Conservation (phyloP, 768 basidiomycete species). For the Rhizopogon vulgaris region DNA sequence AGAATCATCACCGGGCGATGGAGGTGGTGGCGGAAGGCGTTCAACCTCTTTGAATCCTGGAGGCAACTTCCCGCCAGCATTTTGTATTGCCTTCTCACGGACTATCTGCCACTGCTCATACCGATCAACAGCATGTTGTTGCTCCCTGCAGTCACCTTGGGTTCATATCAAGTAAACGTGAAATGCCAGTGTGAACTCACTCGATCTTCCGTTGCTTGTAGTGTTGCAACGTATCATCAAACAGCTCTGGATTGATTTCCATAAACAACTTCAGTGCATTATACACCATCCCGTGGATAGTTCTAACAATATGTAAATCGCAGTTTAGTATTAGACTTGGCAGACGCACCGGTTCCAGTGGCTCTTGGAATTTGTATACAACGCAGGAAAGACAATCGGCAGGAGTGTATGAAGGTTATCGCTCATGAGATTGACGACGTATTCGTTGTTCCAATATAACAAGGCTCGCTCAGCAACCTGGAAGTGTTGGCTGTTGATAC, state of each 20-base stretch:
- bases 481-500: slow-evolving; percentile 99
- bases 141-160: slow-evolving; percentile 52
- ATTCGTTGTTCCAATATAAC: slow-evolving; percentile 99
- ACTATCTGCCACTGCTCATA: slow-evolving; percentile 90
- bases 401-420: slow-evolving; percentile 86
- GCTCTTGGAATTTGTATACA: slow-evolving; percentile 92
- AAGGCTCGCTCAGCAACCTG: slow-evolving; percentile 97
- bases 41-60: slow-evolving; percentile 62
- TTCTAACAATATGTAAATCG: slow-evolving; percentile 42
- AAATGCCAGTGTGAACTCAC: slow-evolving; percentile 41
- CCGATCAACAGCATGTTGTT: slow-evolving; percentile 75
- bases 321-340: background rate
- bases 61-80: slow-evolving; percentile 67
- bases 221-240: slow-evolving; percentile 89
- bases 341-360: slow-evolving; percentile 93
- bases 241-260: slow-evolving; percentile 97
- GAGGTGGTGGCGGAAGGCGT: slow-evolving; percentile 72
- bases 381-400: slow-evolving; percentile 93
- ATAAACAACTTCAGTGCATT: slow-evolving; percentile 97
- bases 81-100: slow-evolving; percentile 68
- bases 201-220: slow-evolving; percentile 84
- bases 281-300: slow-evolving; percentile 99
- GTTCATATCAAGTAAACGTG: background rate
- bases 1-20: slow-evolving; percentile 70
- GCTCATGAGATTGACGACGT: slow-evolving; percentile 98